Evolutionary conservation across 768 basidiomycete species (phyloP).

Genomic region (Mycena pura): DNA sequence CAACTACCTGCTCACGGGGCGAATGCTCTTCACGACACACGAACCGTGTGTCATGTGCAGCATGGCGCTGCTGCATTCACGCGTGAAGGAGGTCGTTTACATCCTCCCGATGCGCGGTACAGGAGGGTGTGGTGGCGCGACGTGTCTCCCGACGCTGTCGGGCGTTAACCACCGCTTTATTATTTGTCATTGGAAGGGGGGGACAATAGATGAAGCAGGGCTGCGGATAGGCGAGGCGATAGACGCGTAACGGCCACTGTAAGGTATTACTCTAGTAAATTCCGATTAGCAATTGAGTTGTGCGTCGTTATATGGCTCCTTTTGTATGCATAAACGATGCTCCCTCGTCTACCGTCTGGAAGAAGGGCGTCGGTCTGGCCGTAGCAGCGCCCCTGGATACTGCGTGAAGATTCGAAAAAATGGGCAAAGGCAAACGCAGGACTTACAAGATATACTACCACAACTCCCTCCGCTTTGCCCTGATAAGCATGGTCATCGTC

Average conservation of each 20-base stretch:
- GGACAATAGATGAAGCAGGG: constrained; percentile 18
- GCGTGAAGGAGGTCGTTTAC: constrained; percentile 88
- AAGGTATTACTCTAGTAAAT: background rate
- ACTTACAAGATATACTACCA: constrained; percentile 54
- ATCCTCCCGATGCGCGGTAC: constrained; percentile 75
- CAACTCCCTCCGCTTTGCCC: constrained; percentile 69
- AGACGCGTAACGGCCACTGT: constrained; percentile 55
- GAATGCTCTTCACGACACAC: constrained; percentile 88
- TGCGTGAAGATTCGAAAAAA: no score
- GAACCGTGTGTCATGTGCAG: constrained; percentile 98
- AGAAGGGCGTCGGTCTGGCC: no score
- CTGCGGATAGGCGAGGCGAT: constrained; percentile 38
- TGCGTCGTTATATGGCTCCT: background rate
- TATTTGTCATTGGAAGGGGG: constrained; percentile 69
- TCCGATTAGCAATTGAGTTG: background rate
- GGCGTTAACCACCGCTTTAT: constrained; percentile 91
- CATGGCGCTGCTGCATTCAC: constrained; percentile 94
- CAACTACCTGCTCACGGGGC: constrained; percentile 88
- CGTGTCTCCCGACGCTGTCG: constrained; percentile 79
- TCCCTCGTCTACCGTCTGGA: no score
- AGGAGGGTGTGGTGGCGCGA: constrained; percentile 84
- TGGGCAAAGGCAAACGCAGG: background rate
- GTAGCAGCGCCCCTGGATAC: no score
- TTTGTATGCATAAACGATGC: no score
- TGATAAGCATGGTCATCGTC: constrained; percentile 64